Conservation (phyloP, 2,329 filamentous ascomycete species). For the Colletotrichum sojae region DNA sequence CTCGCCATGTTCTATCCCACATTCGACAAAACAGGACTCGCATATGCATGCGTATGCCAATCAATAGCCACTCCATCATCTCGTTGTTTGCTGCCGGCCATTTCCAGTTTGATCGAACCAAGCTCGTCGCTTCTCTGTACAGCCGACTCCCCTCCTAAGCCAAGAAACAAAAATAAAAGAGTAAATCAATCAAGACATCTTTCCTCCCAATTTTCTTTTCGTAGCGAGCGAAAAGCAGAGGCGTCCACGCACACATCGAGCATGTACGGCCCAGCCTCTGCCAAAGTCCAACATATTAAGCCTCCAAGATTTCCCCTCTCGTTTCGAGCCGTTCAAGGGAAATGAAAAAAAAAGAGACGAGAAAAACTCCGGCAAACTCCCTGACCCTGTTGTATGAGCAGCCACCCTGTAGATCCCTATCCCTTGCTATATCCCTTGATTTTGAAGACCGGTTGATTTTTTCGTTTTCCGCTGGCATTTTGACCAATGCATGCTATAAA, state of each 20-base stretch:
- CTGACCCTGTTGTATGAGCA: constrained; percentile 35
- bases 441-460: constrained; percentile 38
- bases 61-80: not conserved
- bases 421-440: constrained; percentile 34
- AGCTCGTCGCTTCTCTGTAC: not conserved
- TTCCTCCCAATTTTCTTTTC: not conserved
- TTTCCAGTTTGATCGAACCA: not conserved
- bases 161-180: not conserved
- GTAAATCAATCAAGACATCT: too few relatives aligned
- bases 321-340: not conserved
- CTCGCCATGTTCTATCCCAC: constrained; percentile 33
- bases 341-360: not conserved
- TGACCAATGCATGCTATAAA: constrained; percentile 38
- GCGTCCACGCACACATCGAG: not conserved
- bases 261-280: not conserved
- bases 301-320: constrained; percentile 13
- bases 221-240: constrained; percentile 14
- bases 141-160: not conserved
- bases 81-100: not conserved
- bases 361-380: constrained; percentile 36
- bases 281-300: constrained; percentile 25
- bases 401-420: constrained; percentile 34
- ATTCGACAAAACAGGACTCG: constrained; percentile 4
- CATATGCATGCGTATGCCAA: constrained; percentile 12
- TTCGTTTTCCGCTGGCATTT: constrained; percentile 37